phyloP scores from a whole-genome alignment of 371 early-diverging fungal species.

The Funneliformis caledonium region DNA sequence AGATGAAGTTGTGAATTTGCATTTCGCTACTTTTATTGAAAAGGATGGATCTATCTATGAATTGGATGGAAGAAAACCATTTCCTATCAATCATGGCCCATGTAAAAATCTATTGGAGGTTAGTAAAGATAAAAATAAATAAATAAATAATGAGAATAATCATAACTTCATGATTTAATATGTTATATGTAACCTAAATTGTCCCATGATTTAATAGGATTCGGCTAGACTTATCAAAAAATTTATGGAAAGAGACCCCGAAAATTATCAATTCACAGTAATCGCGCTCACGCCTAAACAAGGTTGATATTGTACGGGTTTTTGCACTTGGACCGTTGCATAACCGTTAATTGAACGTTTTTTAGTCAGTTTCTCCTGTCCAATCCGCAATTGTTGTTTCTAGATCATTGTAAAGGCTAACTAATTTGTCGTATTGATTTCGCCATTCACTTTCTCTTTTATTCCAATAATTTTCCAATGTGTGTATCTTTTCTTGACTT shows the following conservation, averaged over 20 bases:
- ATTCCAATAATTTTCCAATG: not conserved
- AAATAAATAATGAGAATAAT: too few species aligned
- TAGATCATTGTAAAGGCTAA: not conserved
- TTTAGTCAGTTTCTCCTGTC: too few species aligned
- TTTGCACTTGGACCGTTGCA: too few species aligned
- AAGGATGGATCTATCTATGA: slow-evolving; percentile 81
- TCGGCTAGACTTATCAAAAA: slow-evolving; percentile 67
- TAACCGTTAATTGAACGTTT: too few species aligned
- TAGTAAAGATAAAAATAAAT: slow-evolving; percentile 27
- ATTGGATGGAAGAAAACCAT: slow-evolving; percentile 82
- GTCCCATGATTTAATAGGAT: slow-evolving; percentile 52
- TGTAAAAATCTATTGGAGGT: slow-evolving; percentile 64
- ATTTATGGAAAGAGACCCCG: slow-evolving; percentile 77
- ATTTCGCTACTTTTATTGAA: slow-evolving; percentile 83
- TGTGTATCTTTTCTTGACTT: not conserved
- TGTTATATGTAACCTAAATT: not conserved
- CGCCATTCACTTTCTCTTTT: not conserved
- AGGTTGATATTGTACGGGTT: not conserved
- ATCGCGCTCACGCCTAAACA: slow-evolving; percentile 53
- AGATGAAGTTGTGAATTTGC: slow-evolving; percentile 77
- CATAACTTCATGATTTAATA: not conserved
- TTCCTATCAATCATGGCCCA: slow-evolving; percentile 86
- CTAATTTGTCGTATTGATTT: not conserved
- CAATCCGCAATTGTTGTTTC: not conserved
- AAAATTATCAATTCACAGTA: slow-evolving; percentile 69